Percentiles rank a stretch among this genome's conserved stretches.
Conservation (phyloP, 2,329 filamentous ascomycete species). For the Diaporthe aspalathi region DNA sequence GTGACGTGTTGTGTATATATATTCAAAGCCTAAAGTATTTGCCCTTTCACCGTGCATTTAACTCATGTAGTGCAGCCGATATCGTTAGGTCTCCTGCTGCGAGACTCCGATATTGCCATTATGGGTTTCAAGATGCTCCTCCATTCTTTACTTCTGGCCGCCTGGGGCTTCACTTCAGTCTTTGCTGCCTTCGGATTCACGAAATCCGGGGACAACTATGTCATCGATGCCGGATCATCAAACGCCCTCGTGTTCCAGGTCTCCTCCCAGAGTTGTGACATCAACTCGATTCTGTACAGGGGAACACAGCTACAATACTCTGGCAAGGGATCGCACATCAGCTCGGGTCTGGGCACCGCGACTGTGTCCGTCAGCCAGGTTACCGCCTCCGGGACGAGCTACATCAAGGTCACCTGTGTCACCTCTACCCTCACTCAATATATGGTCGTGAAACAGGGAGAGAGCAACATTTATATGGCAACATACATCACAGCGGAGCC, state of each 20-base stretch:
- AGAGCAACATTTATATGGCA: conserved; percentile 61
- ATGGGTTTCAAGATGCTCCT: conserved; percentile 43
- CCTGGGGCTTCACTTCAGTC: conserved; percentile 45
- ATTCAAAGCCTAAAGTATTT: conserved; percentile 7
- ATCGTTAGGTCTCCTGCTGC: conserved; percentile 21
- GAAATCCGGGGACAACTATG: conserved; percentile 49
- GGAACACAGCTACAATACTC: conserved; percentile 63
- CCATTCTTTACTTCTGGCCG: conserved; percentile 42
- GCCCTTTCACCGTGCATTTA: not conserved
- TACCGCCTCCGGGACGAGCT: conserved; percentile 46
- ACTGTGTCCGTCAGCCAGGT: conserved; percentile 52
- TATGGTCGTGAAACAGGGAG: conserved; percentile 61
- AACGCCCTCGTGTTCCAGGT: conserved; percentile 34
- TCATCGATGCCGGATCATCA: conserved; percentile 53
- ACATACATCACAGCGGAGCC: conserved; percentile 63
- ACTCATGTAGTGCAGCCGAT: not conserved
- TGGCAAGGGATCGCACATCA: conserved; percentile 61
- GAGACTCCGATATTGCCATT: conserved; percentile 13
- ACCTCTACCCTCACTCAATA: conserved; percentile 59
- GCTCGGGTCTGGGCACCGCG: conserved; percentile 62
- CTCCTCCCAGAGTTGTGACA: conserved; percentile 58
- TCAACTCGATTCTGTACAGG: conserved; percentile 63
- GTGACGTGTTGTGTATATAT: not conserved
- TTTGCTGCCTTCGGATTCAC: conserved; percentile 49
- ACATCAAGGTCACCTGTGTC: conserved; percentile 65